These are phyloP conservation scores for Daucus carota DNA, from an alignment of 129 eudicot species.

Conservation along the genomic window DNA sequence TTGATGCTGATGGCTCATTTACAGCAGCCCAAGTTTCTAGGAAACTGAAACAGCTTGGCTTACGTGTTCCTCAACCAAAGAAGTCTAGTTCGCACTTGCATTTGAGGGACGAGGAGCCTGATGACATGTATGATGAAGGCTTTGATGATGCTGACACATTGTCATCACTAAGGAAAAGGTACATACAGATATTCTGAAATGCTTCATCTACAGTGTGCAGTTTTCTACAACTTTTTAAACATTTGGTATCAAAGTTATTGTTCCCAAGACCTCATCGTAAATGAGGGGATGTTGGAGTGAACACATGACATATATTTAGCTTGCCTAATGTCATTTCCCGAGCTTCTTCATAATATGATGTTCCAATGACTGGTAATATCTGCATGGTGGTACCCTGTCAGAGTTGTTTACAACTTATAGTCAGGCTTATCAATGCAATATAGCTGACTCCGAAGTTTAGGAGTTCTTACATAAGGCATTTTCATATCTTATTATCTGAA, in stretches of 20 bases:
- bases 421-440: too few relatives aligned
- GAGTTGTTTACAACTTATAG: too few relatives aligned
- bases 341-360: too few relatives aligned
- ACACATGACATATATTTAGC: too few relatives aligned
- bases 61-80: slow-evolving; percentile 40
- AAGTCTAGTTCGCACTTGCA: slow-evolving; percentile 25
- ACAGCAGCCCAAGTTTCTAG: slow-evolving; percentile 71
- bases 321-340: too few relatives aligned
- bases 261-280: neutral
- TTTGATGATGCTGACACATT: slow-evolving; percentile 47
- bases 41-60: slow-evolving; percentile 89
- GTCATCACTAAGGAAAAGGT: slow-evolving; percentile 65
- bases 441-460: too few relatives aligned
- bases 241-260: neutral
- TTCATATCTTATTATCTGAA: too few relatives aligned
- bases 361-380: too few relatives aligned
- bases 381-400: too few relatives aligned
- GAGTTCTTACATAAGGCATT: too few relatives aligned
- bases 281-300: neutral
- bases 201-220: neutral
- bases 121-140: slow-evolving; percentile 29
- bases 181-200: neutral
- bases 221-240: neutral
- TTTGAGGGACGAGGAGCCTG: slow-evolving; percentile 43
- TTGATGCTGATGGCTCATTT: slow-evolving; percentile 53